Base-by-base conservation (phyloP, 306 rosid species). In the Cucurbita argyrosperma region DNA sequence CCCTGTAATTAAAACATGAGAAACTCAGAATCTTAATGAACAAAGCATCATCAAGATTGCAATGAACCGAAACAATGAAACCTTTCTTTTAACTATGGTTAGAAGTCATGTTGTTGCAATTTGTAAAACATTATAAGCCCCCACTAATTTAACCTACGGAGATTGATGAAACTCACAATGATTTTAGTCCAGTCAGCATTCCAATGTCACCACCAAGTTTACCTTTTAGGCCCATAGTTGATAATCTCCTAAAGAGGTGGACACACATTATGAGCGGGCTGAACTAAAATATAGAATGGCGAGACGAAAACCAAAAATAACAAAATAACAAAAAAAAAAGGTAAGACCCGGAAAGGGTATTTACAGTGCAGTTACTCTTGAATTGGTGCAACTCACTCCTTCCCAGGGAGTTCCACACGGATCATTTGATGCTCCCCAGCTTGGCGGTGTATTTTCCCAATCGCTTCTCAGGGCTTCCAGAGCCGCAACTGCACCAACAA, bases 341-440 rank as follows among this genome's bases (percentile, higher is more conserved):
- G 18, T 10, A 66, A 12, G 19, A 19, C 72, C 45, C 10, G 18
- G 10, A 46, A 47, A 67, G 7, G 57, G 42, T 67, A 50, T 67
- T 60, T 78, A 94, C 99, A 94, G 70, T 74, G 97, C 88, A 46
- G 96, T 94, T 75, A 94, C 88, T 61, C 96, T 88, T 42, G 94
- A 82, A 79, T 65, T 77, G 79, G 62, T 84, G 91, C 99, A 94
- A 16, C 77, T 82, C 43, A 94, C 87, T 83, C 99, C 99, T 45
- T 94, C 99, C 99, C 99, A 94, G 5, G 82, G 81, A 56, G 75
- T 75, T 79, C 85, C 91, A 85, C 97, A 90, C 1, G 96, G 96
- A 78, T 94, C 95, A 57, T 78, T 50, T 72, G 99, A 86, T 60
- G 63, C 76, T 76, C 76, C 87, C 99, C 99, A 94, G 82, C 88